Evolutionary conservation across 2,329 filamentous ascomycete species (phyloP).

Genomic region (Apiospora rasikravindrae): DNA sequence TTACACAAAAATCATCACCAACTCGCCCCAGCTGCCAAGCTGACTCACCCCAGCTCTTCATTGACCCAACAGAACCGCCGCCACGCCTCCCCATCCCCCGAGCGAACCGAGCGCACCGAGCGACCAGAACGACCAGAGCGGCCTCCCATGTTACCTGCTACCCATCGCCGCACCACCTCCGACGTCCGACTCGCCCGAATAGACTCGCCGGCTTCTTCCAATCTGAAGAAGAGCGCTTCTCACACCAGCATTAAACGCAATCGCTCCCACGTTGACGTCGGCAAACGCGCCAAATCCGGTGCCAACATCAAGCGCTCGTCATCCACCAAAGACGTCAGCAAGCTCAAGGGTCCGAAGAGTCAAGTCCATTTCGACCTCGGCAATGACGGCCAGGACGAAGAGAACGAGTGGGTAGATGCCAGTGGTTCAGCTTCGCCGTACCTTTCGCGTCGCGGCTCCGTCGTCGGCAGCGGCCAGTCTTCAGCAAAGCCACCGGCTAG

Average conservation of each 20-base stretch:
- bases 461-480: constrained; percentile 55
- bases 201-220: constrained; percentile 46
- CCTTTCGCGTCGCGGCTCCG: constrained; percentile 55
- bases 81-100: constrained; percentile 43
- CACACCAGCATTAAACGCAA: constrained; percentile 64
- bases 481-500: constrained; percentile 44
- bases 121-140: constrained; percentile 46
- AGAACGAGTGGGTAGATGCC: constrained; percentile 72
- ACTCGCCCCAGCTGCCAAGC: constrained; percentile 13
- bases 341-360: constrained; percentile 49
- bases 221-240: constrained; percentile 58
- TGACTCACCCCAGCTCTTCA: constrained; percentile 14
- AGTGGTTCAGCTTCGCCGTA: constrained; percentile 68
- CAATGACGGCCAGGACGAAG: constrained; percentile 49
- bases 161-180: constrained; percentile 56
- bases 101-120: constrained; percentile 48
- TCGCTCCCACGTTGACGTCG: constrained; percentile 62
- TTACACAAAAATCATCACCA: constrained; percentile 50
- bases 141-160: constrained; percentile 37
- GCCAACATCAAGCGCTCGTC: constrained; percentile 59
- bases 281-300: constrained; percentile 56
- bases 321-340: constrained; percentile 55
- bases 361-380: constrained; percentile 70
- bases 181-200: constrained; percentile 54
- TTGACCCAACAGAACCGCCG: constrained; percentile 23